These are phyloP conservation scores for Polytolypa hystricis DNA, from an alignment of 2,329 filamentous ascomycete species.

Conservation along the genomic window DNA sequence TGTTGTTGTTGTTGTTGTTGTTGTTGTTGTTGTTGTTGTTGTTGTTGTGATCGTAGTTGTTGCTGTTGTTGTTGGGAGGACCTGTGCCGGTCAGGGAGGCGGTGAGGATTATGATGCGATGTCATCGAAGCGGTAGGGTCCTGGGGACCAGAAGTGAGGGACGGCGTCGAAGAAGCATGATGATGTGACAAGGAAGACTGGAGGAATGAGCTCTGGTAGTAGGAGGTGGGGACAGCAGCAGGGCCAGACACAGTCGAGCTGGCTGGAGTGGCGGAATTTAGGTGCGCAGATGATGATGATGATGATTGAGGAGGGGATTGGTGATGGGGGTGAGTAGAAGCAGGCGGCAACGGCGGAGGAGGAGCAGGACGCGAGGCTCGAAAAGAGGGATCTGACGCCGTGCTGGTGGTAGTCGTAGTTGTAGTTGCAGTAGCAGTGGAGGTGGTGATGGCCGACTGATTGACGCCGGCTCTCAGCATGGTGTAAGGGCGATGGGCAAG, in stretches of 20 bases:
- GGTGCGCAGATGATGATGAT: background rate
- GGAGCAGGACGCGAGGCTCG: background rate
- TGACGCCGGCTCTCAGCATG: slow-evolving; percentile 42
- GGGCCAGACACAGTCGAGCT: background rate
- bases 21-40: slow-evolving; percentile 10
- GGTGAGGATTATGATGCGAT: slow-evolving; percentile 20
- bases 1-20: background rate
- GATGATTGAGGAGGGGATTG: background rate
- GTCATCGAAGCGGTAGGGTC: slow-evolving; percentile 37
- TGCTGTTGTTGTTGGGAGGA: slow-evolving; percentile 10
- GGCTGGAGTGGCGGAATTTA: background rate
- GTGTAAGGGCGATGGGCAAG: slow-evolving; percentile 59
- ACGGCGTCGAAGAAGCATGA: slow-evolving; percentile 4
- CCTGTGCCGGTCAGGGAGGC: slow-evolving; percentile 1
- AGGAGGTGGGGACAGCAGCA: background rate
- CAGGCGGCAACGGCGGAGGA: too few species aligned
- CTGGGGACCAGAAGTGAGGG: slow-evolving; percentile 5
- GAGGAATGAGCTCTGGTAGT: background rate
- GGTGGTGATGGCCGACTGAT: slow-evolving; percentile 22
- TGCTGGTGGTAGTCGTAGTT: background rate
- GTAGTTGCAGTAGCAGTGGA: slow-evolving; percentile 14
- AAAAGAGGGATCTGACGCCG: background rate
- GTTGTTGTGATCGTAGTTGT: too few species aligned
- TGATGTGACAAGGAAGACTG: slow-evolving; percentile 1
- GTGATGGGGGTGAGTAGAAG: slow-evolving; percentile 1